Base-by-base conservation (phyloP, 2,329 filamentous ascomycete genomes). In the Monosporascus ibericus region DNA sequence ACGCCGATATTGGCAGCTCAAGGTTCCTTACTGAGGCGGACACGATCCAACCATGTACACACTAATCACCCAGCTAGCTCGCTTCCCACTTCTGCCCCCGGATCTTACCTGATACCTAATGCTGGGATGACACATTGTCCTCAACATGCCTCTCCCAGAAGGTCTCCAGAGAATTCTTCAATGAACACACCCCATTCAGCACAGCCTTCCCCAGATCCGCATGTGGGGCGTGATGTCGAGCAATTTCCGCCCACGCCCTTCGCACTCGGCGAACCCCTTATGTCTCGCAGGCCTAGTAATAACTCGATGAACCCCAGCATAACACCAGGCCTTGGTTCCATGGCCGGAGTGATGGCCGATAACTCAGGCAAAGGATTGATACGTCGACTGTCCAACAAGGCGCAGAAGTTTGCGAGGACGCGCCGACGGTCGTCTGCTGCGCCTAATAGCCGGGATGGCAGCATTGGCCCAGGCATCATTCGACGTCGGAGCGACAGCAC, bases 401-500 rank as follows among this genome's bases (percentile, higher is more conserved):
- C 91, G 6, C 84, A 86, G 82, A 69, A 85, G 79, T 72, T 86
- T 76, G 68, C 84, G 66, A 72, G 71, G 39, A 80, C 86, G 55
- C 84, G 91, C 57, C 81, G 92, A 55, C 86, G 87, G 56, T 95
- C 90, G 17, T 91, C 89, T 3, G 86, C 86, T 1, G 81, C 87
- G 44, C 82, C 87, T 20, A 84, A 85, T 55, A 90, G 87, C 66
- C 85, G 92, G 42, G 91, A 96, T 65, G 86, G 88, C 56, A 96
- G 92, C 66, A 86, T 91, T 25, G 94, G 94, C 0, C 94, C 94
- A 2, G 87, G 91, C 52, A 88, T 96, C 49, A 83, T 95, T 70
- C 85, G 92, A 56, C 81, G 90, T 53, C 85, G 92, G 59, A 96
- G 92, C 69, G 91, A 95, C 69, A 96, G 92, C 74, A 94, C 88